Evolutionary conservation across 306 rosid species (phyloP), one percentile per base, ranked within the genome.

Genomic region (Oemleria cerasiformis): DNA sequence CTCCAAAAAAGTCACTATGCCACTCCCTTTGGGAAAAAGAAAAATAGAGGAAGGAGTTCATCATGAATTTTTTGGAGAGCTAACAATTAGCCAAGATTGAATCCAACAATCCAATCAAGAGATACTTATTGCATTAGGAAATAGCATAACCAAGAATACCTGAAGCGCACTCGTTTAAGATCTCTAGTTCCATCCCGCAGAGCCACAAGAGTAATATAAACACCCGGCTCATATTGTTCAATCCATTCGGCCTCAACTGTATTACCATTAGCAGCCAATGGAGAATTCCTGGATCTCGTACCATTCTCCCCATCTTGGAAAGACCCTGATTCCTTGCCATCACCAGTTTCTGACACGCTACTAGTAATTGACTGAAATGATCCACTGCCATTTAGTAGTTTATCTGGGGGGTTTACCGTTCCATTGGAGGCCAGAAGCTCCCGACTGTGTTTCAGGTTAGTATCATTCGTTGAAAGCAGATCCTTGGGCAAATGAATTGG

Each of bases 171-270:
- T 76, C 99, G 96, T 84, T 91, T 91, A 64, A 95, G 88, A 81
- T 89, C 96, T 82, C 96, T 81, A 4, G 97, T 88, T 75, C 96
- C 92, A 79, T 95, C 96, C 8, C 78, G 82, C 58, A 95, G 76
- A 72, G 97, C 92, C 84, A 86, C 90, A 5, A 95, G 99, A 58
- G 99, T 95, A 82, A 91, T 95, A 83, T 95, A 95, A 65, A 95
- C 99, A 76, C 99, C 99, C 9, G 90, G 88, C 84, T 95, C 99
- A 71, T 91, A 95, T 74, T 95, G 99, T 75, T 95, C 99, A 73
- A 86, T 89, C 96, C 99, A 86, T 80, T 95, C 99, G 36, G 97
- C 97, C 67, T 95, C 97, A 64, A 89, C 81, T 80, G 87, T 88
- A 79, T 77, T 88, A 70, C 71, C 75, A 68, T 73, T 80, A 67